Conservation (phyloP, 2,329 filamentous ascomycete species). For the Colletotrichum siamense region DNA sequence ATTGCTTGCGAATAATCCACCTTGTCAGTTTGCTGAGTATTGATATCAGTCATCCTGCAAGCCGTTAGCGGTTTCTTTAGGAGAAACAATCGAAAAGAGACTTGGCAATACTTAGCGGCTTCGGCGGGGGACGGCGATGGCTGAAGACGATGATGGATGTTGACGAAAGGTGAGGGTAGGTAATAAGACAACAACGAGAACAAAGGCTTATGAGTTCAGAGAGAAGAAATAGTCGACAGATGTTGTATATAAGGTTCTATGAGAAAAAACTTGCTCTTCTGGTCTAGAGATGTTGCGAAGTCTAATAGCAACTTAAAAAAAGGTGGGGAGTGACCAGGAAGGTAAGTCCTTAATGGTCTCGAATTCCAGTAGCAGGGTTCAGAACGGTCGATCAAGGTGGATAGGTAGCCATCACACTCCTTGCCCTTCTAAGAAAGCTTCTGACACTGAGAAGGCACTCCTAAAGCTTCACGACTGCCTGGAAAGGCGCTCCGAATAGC, state of each 20-base stretch:
- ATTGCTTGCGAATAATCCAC: not conserved
- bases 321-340: not conserved
- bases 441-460: too few species aligned
- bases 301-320: not conserved
- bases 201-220: not conserved
- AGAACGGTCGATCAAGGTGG: not conserved
- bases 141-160: not conserved
- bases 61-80: not conserved
- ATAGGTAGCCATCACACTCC: not conserved
- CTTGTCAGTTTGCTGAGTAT: not conserved
- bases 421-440: too few species aligned
- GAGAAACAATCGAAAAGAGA: not conserved
- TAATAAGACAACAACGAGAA: not conserved
- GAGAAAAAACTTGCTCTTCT: not conserved
- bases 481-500: not conserved
- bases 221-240: not conserved
- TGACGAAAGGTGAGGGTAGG: not conserved
- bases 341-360: not conserved
- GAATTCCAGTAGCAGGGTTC: not conserved
- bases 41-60: not conserved
- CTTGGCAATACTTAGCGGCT: not conserved
- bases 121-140: not conserved
- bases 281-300: not conserved
- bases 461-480: not conserved
- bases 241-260: not conserved